Evolutionary conservation across 73 alveolate species (phyloP), one percentile per base, ranked within the genome.

Genomic region (Uronychia setigera): DNA sequence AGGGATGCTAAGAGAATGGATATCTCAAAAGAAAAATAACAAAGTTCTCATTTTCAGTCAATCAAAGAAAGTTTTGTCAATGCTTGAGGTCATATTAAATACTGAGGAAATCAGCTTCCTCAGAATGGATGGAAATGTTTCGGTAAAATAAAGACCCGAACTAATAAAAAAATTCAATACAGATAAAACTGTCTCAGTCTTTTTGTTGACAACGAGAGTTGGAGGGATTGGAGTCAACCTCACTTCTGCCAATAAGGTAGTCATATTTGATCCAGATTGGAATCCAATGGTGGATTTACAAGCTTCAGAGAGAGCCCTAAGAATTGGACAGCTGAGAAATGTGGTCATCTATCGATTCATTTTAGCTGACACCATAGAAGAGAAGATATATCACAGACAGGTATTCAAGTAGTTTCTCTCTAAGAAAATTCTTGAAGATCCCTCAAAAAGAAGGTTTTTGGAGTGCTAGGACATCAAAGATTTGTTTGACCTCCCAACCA

Each of bases 31-130:
- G 29, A 75, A 60, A 35, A 88, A 86, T 31, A 92, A 94, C 74
- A 98, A 98, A 90, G 97, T 98, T 58, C 94, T 98, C 85, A 96
- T 98, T 74, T 98, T 98, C 87, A 92, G 99, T 31, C 98, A 98
- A 93, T 96, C 98, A 95, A 98, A 99, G 80, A 96, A 94, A 58
- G 87, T 98, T 82, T 90, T 98, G 60, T 99, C 97, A 87, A 91
- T 98, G n/a, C 84, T 98, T 58, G 98, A 90, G 35, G 86, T 77
- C 27, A 25, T 90, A 11, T 28, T 90, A 1, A 14, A 59, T 5
- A 30, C 28, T 26, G 60, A 90, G 0, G 31, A 60, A 59, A 87
- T 76, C 74, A 81, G 82, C 34, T 80, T 34, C 74, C 57, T 87
- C 57, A 85, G 96, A 35, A 85, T 94, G 79, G 98, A 94, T 76